Evolutionary conservation across 257 asterid species (phyloP).

Genomic region (Salvia miltiorrhiza): DNA sequence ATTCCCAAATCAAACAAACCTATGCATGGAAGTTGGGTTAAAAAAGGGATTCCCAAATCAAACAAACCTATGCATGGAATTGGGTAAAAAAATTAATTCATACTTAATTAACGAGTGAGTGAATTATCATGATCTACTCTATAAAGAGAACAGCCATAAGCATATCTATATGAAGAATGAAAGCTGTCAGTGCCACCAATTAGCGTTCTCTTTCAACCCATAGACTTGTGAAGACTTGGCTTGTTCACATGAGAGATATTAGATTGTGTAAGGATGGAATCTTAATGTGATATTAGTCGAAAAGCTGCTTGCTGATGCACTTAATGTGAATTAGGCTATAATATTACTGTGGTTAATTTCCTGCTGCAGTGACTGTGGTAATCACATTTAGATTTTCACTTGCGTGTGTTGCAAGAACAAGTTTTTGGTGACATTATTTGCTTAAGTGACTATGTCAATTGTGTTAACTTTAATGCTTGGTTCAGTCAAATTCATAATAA

Average conservation of each 20-base stretch:
- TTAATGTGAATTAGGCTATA: not conserved
- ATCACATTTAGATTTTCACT: not conserved
- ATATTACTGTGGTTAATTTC: not conserved
- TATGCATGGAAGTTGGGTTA: too few relatives aligned
- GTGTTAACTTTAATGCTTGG: not conserved
- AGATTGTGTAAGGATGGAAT: too few relatives aligned
- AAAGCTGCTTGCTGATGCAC: not conserved
- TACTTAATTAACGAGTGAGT: too few relatives aligned
- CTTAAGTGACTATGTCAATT: too few relatives aligned
- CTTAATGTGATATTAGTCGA: too few relatives aligned
- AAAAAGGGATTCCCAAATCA: too few relatives aligned
- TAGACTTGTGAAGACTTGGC: not conserved
- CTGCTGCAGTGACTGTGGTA: not conserved
- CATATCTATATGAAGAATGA: not conserved
- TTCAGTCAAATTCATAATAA: not conserved
- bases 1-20: too few relatives aligned
- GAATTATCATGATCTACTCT: constrained; percentile 16
- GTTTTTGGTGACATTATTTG: not conserved
- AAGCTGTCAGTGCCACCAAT: not conserved
- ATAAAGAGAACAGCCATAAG: not conserved
- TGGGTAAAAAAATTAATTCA: too few relatives aligned
- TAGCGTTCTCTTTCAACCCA: not conserved
- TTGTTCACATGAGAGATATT: too few relatives aligned
- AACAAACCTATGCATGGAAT: too few relatives aligned
- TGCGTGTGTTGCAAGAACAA: not conserved